Base-by-base conservation (phyloP, 2,329 filamentous ascomycete species). In the Raffaelea ambrosiae region DNA sequence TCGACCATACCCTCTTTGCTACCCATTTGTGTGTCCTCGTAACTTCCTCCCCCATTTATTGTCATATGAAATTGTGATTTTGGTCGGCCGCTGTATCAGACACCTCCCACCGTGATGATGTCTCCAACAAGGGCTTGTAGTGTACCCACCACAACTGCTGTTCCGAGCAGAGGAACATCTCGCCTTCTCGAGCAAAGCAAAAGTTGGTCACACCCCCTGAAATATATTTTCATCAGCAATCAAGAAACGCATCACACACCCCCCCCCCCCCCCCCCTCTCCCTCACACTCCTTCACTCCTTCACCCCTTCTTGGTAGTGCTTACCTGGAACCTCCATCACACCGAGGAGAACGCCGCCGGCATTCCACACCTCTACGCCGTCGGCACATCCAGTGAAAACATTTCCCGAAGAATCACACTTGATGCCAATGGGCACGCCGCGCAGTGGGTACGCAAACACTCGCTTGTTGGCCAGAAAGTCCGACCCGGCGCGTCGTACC, bases 401-500 rank as follows among this genome's bases (percentile, higher is more conserved):
- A 50, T 73, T 72, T 2, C 70, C 72, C 5, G 55, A 46, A 1
- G 48, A 40, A 51, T 73, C 70, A 46, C 67, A 71, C 36, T 61
- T 59, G 40, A 74, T 63, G 23, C 61, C 65, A 50, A 55, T 63
- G 0, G 76, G 73, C 5, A 70, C 63, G 0, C 73, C 73, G 0
- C 60, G 60, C 31, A 67, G 64, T 1, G 69, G 67, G 51, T 70
- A 72, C 1, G 76, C 70, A 53, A 81, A 80, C 0, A 77, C 57
- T 21, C 73, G 69, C 43, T 67, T 67, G 55, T 77, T 76, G 1
- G 57, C 54, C 11, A 79, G 60, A 45, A 72, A 72, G 0, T 64
- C 65, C 3, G 66, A 59, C 2, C 57, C 63, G 11, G 58, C 55
- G 9, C 63, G 61, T 1, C 48, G 58, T 3, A 64, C 46, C 7